Evolutionary conservation across 805 yeast genomes (phyloP).

Genomic region (Candida sithepensis): DNA sequence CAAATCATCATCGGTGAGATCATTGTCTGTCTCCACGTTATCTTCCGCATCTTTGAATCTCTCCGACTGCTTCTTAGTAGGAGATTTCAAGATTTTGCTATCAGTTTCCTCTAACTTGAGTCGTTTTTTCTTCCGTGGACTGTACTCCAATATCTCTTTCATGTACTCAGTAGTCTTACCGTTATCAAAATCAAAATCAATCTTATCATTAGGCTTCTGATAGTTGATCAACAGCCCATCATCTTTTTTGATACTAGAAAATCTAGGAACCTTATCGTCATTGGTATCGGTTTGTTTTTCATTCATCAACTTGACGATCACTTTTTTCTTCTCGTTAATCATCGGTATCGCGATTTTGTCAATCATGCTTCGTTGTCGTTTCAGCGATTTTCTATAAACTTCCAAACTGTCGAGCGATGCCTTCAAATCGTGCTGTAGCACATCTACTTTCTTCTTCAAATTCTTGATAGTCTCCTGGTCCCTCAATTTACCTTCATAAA

Average conservation of each 20-base stretch:
- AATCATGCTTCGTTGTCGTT: slow-evolving; percentile 3
- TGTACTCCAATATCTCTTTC: slow-evolving; percentile 14
- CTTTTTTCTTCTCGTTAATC: slow-evolving; percentile 16
- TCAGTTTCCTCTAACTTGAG: not conserved
- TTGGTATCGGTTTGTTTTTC: not conserved
- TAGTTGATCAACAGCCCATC: slow-evolving; percentile 2
- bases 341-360: slow-evolving; percentile 14
- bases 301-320: slow-evolving; percentile 6
- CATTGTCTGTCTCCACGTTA: not conserved
- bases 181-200: slow-evolving; percentile 16
- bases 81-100: not conserved
- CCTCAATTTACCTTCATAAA: slow-evolving; percentile 12
- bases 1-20: slow-evolving; percentile 1
- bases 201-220: slow-evolving; percentile 16
- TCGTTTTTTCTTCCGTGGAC: slow-evolving; percentile 17
- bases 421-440: slow-evolving; percentile 2
- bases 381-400: not conserved
- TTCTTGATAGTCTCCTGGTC: slow-evolving; percentile 6
- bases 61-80: not conserved
- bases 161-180: slow-evolving; percentile 7
- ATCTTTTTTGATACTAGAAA: not conserved
- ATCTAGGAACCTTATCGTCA: not conserved
- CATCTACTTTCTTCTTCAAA: slow-evolving; percentile 4
- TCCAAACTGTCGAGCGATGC: not conserved
- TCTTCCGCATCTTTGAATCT: slow-evolving; percentile 1